Base-by-base conservation (phyloP, 2,329 filamentous ascomycete genomes). In the Magnaporthales sp. region DNA sequence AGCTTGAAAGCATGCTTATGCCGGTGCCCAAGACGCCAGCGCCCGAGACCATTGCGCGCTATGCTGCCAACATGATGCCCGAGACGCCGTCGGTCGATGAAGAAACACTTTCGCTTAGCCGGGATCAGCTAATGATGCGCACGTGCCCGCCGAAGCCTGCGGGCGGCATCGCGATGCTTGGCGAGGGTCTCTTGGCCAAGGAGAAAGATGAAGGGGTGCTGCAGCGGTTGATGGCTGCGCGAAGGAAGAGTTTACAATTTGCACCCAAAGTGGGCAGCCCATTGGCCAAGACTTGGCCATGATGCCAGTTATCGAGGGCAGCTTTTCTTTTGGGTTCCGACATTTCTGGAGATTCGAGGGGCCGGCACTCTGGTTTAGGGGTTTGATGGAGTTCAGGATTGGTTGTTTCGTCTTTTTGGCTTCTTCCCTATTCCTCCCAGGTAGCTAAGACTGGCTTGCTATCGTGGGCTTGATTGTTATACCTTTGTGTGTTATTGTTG, bases 241-340 rank as follows among this genome's bases (percentile, higher is more conserved):
- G 90, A 68, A 83, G 91, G 68, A 92, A 91, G 84, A 94, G 89
- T 73, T 75, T 92, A 75, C 89, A 91, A 73, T 92, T 89, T 79
- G 89, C 89, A 32, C 91, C 91, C 31, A 90, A 90, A 77, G 79
- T 92, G 67, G 88, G 85, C 22, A 93, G 91, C 75, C 91, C 91
- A 2, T 78, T 93, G 71, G 83, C 86, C 29, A 86, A 81, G 72
- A 79, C 82, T 29, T 87, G 84, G 85, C 64, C 27, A 3, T 65
- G 64, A 65, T 22, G 9, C 11, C 24, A 26, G 13, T 58, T n/a
- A 54, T 56, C 9, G 54, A 26, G 54, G 22, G 22, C 24, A n/a
- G 15, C 9, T 15, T 15, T 26, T 58, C n/a, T 9, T 26, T 56
- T 15, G 2, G 9, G n/a, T n/a, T n/a, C n/a, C n/a, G n/a, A 26